phyloP scores from a whole-genome alignment of 345 rosid genomes.

The Salix exigua region DNA sequence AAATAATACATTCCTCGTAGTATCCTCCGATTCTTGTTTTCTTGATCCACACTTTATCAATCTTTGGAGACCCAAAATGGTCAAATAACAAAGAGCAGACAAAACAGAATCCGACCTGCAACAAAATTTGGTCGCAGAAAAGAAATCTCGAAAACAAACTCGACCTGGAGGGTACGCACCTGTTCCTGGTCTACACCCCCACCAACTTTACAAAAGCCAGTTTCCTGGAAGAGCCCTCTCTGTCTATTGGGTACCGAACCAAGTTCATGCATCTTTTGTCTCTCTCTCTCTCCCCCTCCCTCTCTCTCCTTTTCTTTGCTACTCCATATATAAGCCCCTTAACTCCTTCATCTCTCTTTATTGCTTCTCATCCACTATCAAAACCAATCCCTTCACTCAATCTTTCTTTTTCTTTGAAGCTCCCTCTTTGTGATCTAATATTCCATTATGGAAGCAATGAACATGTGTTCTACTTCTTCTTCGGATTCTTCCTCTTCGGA shows the following conservation, averaged over 20 bases:
- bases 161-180: conserved; percentile 2
- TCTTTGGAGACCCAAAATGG: conserved; percentile 19
- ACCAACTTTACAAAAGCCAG: conserved; percentile 49
- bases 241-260: conserved; percentile 11
- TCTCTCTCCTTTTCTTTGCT: conserved; percentile 2
- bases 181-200: conserved; percentile 14
- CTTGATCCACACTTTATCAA: neutral
- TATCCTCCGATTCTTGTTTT: neutral
- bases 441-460: conserved; percentile 30
- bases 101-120: conserved; percentile 7
- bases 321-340: neutral
- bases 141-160: conserved; percentile 3
- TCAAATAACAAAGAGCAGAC: conserved; percentile 18
- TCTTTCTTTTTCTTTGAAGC: neutral
- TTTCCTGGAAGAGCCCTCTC: conserved; percentile 45
- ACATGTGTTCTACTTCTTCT: conserved; percentile 37
- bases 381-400: neutral
- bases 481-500: conserved; percentile 54
- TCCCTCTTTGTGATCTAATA: too few species aligned
- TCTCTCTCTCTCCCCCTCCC: neutral
- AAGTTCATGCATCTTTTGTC: conserved; percentile 29
- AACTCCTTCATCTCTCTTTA: neutral
- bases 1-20: too few species aligned
- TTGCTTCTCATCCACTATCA: neutral
- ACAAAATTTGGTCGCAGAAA: conserved; percentile 15